phyloP scores from a whole-genome alignment of 2,329 filamentous ascomycete genomes.

The Talaromyces pinophilus region DNA sequence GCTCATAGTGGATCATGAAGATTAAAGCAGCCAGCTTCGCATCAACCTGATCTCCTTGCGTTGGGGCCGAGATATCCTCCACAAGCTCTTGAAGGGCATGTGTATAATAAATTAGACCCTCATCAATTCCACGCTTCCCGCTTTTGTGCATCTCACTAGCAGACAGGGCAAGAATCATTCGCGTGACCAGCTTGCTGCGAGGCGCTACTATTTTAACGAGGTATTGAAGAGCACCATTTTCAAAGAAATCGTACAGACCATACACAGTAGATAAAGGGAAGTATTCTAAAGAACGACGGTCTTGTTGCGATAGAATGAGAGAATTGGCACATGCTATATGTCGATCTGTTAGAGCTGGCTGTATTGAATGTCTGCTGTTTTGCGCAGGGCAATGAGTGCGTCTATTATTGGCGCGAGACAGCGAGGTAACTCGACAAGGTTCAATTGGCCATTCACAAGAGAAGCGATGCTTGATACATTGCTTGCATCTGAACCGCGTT shows the following conservation, averaged over 20 bases:
- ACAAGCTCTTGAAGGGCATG: constrained; percentile 5
- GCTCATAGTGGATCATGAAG: constrained; percentile 12
- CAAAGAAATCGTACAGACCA: constrained; percentile 13
- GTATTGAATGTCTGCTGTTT: not conserved
- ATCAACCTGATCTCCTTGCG: constrained; percentile 9
- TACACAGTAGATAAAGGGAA: constrained; percentile 16
- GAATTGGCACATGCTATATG: constrained; percentile 19
- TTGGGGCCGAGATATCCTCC: constrained; percentile 1
- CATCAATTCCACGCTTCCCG: not conserved
- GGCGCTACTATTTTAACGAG: constrained; percentile 11
- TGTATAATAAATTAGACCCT: constrained; percentile 10
- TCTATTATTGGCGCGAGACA: not conserved
- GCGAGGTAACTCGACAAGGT: not conserved
- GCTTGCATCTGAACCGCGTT: constrained; percentile 2
- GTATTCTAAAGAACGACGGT: constrained; percentile 12
- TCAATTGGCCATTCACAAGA: constrained; percentile 13
- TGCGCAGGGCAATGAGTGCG: not conserved
- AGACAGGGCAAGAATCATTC: constrained; percentile 17
- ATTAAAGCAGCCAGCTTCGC: constrained; percentile 13
- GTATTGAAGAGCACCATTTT: constrained; percentile 15
- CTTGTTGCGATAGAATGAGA: constrained; percentile 12
- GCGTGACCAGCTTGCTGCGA: constrained; percentile 11
- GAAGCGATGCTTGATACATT: constrained; percentile 16
- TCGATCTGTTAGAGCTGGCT: constrained; percentile 7
- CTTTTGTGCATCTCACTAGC: constrained; percentile 16